These are phyloP conservation scores for Iris macrosiphon DNA, from an alignment of 106 monocot genomes.

Conservation along the genomic window DNA sequence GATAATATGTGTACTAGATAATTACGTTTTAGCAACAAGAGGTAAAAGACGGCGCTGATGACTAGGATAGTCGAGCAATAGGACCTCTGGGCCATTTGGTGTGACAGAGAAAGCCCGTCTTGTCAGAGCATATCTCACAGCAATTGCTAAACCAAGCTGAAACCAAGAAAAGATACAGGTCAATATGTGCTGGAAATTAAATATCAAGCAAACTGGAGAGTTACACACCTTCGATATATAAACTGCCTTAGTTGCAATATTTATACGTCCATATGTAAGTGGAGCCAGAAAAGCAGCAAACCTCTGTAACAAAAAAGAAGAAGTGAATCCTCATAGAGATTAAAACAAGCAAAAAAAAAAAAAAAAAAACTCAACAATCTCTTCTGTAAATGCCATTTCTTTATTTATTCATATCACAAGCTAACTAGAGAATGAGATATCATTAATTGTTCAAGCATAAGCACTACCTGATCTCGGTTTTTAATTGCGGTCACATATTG, in stretches of 20 bases:
- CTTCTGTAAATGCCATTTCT: too few species aligned
- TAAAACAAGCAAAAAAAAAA: neutral
- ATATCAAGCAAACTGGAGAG: too few species aligned
- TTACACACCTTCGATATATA: slow-evolving; percentile 89
- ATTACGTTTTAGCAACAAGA: slow-evolving; percentile 85
- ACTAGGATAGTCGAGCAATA: slow-evolving; percentile 92
- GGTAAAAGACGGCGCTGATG: slow-evolving; percentile 88
- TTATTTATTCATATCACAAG: too few species aligned
- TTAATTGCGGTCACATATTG: slow-evolving; percentile 72
- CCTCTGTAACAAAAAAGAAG: slow-evolving; percentile 44
- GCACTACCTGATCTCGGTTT: slow-evolving; percentile 70
- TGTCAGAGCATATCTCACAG: slow-evolving; percentile 75
- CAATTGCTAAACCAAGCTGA: slow-evolving; percentile 75
- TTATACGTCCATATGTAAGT: slow-evolving; percentile 81
- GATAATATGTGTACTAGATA: too few species aligned
- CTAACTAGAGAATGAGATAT: too few species aligned
- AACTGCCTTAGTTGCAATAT: slow-evolving; percentile 49
- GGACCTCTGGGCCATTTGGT: slow-evolving; percentile 52
- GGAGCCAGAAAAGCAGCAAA: slow-evolving; percentile 96
- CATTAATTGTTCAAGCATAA: too few species aligned
- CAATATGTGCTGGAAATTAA: too few species aligned
- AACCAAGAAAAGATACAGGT: neutral
- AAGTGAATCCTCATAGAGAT: neutral
- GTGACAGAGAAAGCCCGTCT: slow-evolving; percentile 75
- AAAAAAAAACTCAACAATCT: too few species aligned